Base-by-base conservation (phyloP, 2,329 filamentous ascomycete species). In the Emmonsiellopsis sp. region DNA sequence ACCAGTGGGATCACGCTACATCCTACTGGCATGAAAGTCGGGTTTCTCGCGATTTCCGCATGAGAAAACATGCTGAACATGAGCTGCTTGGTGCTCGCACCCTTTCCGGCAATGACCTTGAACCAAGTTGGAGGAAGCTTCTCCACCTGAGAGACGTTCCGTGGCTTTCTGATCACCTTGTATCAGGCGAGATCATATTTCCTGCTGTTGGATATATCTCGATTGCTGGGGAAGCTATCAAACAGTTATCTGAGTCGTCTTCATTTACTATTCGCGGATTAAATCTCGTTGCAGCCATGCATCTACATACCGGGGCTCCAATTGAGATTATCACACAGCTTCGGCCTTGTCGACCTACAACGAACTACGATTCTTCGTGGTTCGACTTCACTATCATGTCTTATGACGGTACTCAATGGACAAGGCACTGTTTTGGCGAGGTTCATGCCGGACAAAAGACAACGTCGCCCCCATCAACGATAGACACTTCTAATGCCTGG, bases 131-230 rank as follows among this genome's bases (percentile, higher is more conserved):
- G 71, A 59, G 71, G 1, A 73, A 73, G 39, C 42, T 73, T 1
- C 55, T 77, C 0, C 59, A 63, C 3, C 51, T 71, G 13, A 32
- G 31, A 14, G 45, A 54, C 17, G 37, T 46, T 4, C 49, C 53
- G 2, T 80, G 77, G 77, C 50, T 78, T 1, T 56, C 56, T 0
- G 71, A 76, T 46, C 74, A 80, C 55, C 61, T 61, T 27, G 55
- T 79, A 1, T 57, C 63, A 0, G 62, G 61, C 0, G 60, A 71
- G 5, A 58, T 71, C 1, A 58, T 77, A 1, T 74, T 74, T 42
- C 75, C 76, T 0, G 66, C 57, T 2, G 68, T 74, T 0, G 74
- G 65, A 0, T 76, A 71, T 53, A 53, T 76, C 1, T 60, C 65
- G 9, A 73, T 76, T 63, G 71, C 67, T 2, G 66, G 68, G 1